phyloP scores from a whole-genome alignment of 2,329 filamentous ascomycete species.

The Venturia aucupariae region DNA sequence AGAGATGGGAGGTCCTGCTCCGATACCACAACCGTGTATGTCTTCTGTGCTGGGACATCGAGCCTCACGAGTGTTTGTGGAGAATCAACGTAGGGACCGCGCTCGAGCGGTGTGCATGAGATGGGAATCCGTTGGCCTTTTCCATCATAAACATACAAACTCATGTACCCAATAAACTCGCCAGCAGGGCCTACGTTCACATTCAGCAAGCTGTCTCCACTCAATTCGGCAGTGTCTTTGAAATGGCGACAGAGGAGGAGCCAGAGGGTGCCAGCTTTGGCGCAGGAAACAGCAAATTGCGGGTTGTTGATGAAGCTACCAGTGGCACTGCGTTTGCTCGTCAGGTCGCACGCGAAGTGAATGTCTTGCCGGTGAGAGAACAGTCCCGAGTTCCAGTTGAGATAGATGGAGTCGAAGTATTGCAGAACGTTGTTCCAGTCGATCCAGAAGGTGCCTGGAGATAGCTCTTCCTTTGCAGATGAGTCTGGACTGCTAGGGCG shows the following conservation, averaged over 20 bases:
- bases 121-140: constrained; percentile 64
- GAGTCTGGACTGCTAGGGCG: background rate
- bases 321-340: constrained; percentile 46
- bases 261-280: constrained; percentile 60
- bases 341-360: constrained; percentile 77
- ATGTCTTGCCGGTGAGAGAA: constrained; percentile 78
- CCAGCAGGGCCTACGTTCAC: constrained; percentile 18
- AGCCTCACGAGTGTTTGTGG: constrained; percentile 81
- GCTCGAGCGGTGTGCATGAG: constrained; percentile 60
- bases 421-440: constrained; percentile 77
- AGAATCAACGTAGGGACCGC: constrained; percentile 84
- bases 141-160: constrained; percentile 69
- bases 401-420: constrained; percentile 89
- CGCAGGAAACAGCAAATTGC: constrained; percentile 47
- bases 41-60: constrained; percentile 43
- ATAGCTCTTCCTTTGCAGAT: constrained; percentile 25
- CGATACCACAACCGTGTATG: constrained; percentile 60
- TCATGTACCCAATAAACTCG: constrained; percentile 64
- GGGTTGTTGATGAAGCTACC: constrained; percentile 64
- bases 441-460: constrained; percentile 88
- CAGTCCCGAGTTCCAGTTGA: constrained; percentile 90
- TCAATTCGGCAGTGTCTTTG: constrained; percentile 16
- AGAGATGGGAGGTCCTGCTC: constrained; percentile 68
- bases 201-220: background rate
- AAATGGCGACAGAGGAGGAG: constrained; percentile 82